Base-by-base conservation (phyloP, 2,329 filamentous ascomycete genomes). In the Neocatenulostroma microsporum region DNA sequence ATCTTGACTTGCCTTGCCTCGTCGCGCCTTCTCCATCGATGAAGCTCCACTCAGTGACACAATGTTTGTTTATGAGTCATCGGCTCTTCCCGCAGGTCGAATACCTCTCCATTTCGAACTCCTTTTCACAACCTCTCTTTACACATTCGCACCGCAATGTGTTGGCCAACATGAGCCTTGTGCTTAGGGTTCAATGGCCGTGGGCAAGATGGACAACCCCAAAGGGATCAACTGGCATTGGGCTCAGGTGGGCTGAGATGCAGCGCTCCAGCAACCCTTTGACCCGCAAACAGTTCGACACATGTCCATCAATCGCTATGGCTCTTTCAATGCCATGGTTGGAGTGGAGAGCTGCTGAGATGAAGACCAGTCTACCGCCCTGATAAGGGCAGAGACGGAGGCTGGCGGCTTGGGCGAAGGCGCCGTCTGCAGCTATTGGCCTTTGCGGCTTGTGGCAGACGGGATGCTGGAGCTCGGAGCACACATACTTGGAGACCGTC, bases 341-440 rank as follows among this genome's bases (percentile, higher is more conserved):
- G n/a, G n/a, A n/a, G n/a, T n/a, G n/a, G n/a, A n/a, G n/a, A n/a
- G n/a, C n/a, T n/a, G n/a, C n/a, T n/a, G n/a, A n/a, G n/a, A n/a
- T n/a, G n/a, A n/a, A n/a, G n/a, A n/a, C n/a, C n/a, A n/a, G n/a
- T n/a, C n/a, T n/a, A n/a, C n/a, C n/a, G n/a, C n/a, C n/a, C n/a
- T n/a, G n/a, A n/a, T n/a, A n/a, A n/a, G n/a, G n/a, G 23, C 26
- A 13, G 7, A 10, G 26, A 10, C 15, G 26, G 13, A 10, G n/a
- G 26, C 26, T 29, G 26, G 9, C 26, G 26, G 26, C 26, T 29
- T 29, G 6, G 13, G 26, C 26, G 13, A 29, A 29, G 26, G 26
- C 26, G 26, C 12, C 26, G 26, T 13, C n/a, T n/a, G n/a, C n/a
- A n/a, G n/a, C n/a, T n/a, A n/a, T n/a, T n/a, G n/a, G n/a, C n/a